These are phyloP conservation scores for Trichosporon sp. DNA, from an alignment of 1,284 basidiomycete species.

Conservation along the genomic window DNA sequence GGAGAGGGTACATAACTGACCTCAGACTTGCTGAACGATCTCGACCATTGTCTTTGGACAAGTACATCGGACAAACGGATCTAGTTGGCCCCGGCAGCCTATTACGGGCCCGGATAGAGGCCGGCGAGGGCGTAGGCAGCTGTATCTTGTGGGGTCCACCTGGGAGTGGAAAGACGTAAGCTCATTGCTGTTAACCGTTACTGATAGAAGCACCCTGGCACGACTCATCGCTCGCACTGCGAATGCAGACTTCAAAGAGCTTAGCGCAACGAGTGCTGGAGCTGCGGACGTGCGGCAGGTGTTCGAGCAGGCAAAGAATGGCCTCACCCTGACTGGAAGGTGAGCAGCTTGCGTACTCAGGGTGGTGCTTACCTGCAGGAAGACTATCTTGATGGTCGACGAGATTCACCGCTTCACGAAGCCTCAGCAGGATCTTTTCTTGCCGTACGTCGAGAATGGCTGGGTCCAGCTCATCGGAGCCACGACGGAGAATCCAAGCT, in stretches of 20 bases:
- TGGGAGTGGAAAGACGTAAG: slow-evolving; percentile 47
- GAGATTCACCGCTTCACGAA: slow-evolving; percentile 85
- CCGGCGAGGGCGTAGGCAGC: slow-evolving; percentile 42
- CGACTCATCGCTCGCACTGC: slow-evolving; percentile 42
- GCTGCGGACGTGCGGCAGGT: slow-evolving; percentile 72
- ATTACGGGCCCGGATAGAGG: slow-evolving; percentile 41
- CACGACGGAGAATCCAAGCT: slow-evolving; percentile 89
- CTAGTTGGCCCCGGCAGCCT: slow-evolving; percentile 45
- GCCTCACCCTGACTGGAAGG: slow-evolving; percentile 66
- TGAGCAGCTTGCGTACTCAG: slow-evolving; percentile 24
- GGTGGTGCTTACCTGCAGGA: slow-evolving; percentile 18
- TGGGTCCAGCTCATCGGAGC: slow-evolving; percentile 78
- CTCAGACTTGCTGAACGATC: slow-evolving; percentile 45
- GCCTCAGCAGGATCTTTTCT: slow-evolving; percentile 75
- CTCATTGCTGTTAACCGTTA: neutral
- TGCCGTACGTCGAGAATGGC: slow-evolving; percentile 75
- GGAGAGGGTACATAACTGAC: neutral
- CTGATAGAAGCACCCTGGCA: slow-evolving; percentile 34
- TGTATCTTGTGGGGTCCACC: slow-evolving; percentile 50
- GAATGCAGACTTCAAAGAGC: slow-evolving; percentile 64
- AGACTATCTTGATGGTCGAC: slow-evolving; percentile 54
- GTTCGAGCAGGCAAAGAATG: slow-evolving; percentile 73
- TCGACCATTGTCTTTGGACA: slow-evolving; percentile 33
- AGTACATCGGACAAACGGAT: slow-evolving; percentile 43
- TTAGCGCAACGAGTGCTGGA: slow-evolving; percentile 69